These are phyloP conservation scores for Pythium utonaiense DNA, from an alignment of 352 stramenopile genomes.

Conservation along the genomic window DNA sequence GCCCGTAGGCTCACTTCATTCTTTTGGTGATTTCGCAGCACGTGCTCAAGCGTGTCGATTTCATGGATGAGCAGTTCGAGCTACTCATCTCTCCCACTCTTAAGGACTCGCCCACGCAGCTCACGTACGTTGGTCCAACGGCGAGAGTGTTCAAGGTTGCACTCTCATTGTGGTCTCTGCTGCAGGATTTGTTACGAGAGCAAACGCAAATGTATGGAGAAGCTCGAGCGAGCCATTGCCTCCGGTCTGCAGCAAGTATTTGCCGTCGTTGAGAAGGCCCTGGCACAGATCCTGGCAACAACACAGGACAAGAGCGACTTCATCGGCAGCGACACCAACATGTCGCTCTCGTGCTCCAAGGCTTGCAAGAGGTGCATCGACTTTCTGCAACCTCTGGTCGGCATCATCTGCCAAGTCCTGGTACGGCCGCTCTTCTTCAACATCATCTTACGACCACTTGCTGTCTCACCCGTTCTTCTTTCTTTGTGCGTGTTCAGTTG, in stretches of 20 bases:
- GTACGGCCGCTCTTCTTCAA: conserved; percentile 24
- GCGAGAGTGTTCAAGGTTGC: too few relatives aligned
- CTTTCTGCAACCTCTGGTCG: conserved; percentile 66
- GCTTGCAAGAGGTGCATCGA: conserved; percentile 68
- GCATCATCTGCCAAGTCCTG: conserved; percentile 44
- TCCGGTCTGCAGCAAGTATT: conserved; percentile 50
- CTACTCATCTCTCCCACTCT: conserved; percentile 33
- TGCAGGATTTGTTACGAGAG: conserved; percentile 73
- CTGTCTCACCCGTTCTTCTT: background rate
- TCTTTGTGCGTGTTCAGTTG: conserved; percentile 29
- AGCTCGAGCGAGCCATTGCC: conserved; percentile 53
- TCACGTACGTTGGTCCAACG: conserved; percentile 50
- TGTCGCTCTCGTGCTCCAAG: conserved; percentile 67
- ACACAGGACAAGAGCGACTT: conserved; percentile 78
- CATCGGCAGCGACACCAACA: conserved; percentile 64
- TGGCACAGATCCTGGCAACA: conserved; percentile 41
- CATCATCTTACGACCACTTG: background rate
- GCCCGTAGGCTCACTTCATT: background rate
- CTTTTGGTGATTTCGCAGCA: conserved; percentile 24
- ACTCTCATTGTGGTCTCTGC: too few relatives aligned
- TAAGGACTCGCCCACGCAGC: conserved; percentile 54
- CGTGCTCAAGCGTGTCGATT: conserved; percentile 54
- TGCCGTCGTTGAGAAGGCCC: conserved; percentile 57
- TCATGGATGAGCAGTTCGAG: conserved; percentile 64
- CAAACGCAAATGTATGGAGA: conserved; percentile 65